phyloP scores from a whole-genome alignment of 768 basidiomycete species.

The Boletus insuetus region DNA sequence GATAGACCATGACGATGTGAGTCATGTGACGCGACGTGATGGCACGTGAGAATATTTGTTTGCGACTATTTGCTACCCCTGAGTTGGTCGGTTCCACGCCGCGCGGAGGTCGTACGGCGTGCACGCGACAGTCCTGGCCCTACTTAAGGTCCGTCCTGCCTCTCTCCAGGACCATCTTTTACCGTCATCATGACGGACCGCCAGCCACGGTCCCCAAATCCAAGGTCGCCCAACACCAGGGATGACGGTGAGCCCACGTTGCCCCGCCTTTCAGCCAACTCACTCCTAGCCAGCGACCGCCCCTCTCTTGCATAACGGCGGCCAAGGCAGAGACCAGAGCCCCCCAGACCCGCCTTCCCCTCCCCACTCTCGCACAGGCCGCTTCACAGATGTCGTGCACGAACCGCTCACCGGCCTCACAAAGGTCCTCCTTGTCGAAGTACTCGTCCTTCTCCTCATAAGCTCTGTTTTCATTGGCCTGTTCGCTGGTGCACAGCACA shows the following conservation, averaged over 20 bases:
- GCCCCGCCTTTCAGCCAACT: not conserved
- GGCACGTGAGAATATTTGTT: conserved; percentile 20
- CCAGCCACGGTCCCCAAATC: conserved; percentile 47
- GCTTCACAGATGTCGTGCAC: conserved; percentile 54
- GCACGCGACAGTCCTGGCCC: conserved; percentile 28
- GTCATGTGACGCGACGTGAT: not conserved
- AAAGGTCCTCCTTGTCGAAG: conserved; percentile 73
- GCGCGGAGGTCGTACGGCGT: conserved; percentile 26
- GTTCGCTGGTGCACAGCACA: conserved; percentile 86
- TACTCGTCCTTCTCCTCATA: conserved; percentile 75
- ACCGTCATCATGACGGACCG: conserved; percentile 53
- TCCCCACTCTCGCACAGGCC: conserved; percentile 27
- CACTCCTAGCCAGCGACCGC: conserved; percentile 50
- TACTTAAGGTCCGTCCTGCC: conserved; percentile 28
- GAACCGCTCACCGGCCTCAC: conserved; percentile 83
- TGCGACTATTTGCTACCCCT: conserved; percentile 16
- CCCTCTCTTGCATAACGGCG: conserved; percentile 56
- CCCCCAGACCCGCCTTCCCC: conserved; percentile 36
- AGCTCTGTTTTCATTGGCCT: conserved; percentile 90
- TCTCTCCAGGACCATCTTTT: conserved; percentile 7
- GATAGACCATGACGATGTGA: conserved; percentile 51
- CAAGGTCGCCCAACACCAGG: conserved; percentile 55
- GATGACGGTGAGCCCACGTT: conserved; percentile 47
- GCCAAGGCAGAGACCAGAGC: conserved; percentile 38
- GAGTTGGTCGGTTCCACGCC: conserved; percentile 12